Conservation (phyloP, 371 early-diverging fungal species). For the Mortierella sp. region DNA sequence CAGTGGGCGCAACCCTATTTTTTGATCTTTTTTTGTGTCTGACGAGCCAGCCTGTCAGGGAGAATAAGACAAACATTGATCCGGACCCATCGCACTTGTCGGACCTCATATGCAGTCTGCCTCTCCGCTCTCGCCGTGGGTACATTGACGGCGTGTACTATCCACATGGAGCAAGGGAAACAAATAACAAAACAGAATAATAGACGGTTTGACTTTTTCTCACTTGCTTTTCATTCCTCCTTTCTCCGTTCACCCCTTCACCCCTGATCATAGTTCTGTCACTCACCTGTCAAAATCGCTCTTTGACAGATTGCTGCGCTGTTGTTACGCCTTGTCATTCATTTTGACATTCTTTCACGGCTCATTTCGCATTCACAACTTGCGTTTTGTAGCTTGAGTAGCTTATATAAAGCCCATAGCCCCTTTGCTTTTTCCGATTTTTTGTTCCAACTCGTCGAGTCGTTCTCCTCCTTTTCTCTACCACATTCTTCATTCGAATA, state of each 20-base stretch:
- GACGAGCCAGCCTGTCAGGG: too few species aligned
- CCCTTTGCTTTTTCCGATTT: slow-evolving; percentile 12
- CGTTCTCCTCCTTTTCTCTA: not conserved
- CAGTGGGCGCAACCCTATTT: too few species aligned
- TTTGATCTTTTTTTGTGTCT: too few species aligned
- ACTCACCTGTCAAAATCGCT: slow-evolving; percentile 9
- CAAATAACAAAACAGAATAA: too few species aligned
- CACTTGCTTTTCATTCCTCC: not conserved
- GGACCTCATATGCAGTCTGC: too few species aligned
- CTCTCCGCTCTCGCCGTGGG: too few species aligned
- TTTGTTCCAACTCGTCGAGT: slow-evolving; percentile 10
- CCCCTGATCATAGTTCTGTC: not conserved
- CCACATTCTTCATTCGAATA: not conserved
- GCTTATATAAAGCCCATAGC: slow-evolving; percentile 53
- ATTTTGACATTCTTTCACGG: slow-evolving; percentile 8
- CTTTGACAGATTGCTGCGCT: not conserved
- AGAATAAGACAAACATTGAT: too few species aligned
- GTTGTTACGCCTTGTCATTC: not conserved
- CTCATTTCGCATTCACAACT: slow-evolving; percentile 3
- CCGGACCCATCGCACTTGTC: too few species aligned
- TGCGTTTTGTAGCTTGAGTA: too few species aligned
- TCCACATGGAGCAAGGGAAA: too few species aligned
- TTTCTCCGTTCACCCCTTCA: not conserved
- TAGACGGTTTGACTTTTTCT: too few species aligned
- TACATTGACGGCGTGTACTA: too few species aligned